phyloP scores from a whole-genome alignment of 202 grass and related monocot genomes.

The Dendrocalamus latiflorus region DNA sequence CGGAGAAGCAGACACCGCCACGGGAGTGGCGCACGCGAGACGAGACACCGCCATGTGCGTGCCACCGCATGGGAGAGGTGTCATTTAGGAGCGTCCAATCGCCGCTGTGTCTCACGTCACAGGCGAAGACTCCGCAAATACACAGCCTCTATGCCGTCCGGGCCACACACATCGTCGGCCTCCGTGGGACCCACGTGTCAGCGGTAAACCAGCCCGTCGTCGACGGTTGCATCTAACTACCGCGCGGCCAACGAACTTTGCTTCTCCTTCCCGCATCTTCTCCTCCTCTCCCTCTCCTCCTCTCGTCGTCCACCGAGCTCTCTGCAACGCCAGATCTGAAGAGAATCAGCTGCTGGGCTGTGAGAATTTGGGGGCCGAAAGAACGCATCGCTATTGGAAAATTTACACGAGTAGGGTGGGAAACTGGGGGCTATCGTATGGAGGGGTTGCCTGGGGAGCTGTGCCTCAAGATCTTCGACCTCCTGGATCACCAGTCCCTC shows the following conservation, averaged over 20 bases:
- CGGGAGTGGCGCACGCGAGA: not conserved
- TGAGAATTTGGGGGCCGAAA: not conserved
- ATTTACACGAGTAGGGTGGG: not conserved
- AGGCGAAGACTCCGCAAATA: not conserved
- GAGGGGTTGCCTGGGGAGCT: constrained; percentile 60
- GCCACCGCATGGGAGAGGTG: constrained; percentile 16
- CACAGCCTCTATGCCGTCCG: not conserved
- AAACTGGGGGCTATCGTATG: constrained; percentile 21
- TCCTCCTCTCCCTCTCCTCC: not conserved
- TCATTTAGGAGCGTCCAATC: not conserved
- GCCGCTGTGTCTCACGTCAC: not conserved
- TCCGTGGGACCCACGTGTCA: not conserved
- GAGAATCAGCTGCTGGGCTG: not conserved
- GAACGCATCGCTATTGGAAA: not conserved
- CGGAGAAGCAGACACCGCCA: not conserved
- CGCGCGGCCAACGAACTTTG: constrained; percentile 28
- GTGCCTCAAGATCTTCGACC: constrained; percentile 68
- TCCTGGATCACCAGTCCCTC: constrained; percentile 64
- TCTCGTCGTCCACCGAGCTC: not conserved
- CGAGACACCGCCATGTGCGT: not conserved
- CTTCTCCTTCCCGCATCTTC: constrained; percentile 36
- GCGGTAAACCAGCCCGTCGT: not conserved
- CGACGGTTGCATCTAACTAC: too few relatives aligned
- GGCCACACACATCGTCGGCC: not conserved
- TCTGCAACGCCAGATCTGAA: constrained; percentile 22